Evolutionary conservation across 805 yeast genomes (phyloP), one percentile per base, ranked within the genome.

Genomic region (Hanseniaspora guilliermondii): DNA sequence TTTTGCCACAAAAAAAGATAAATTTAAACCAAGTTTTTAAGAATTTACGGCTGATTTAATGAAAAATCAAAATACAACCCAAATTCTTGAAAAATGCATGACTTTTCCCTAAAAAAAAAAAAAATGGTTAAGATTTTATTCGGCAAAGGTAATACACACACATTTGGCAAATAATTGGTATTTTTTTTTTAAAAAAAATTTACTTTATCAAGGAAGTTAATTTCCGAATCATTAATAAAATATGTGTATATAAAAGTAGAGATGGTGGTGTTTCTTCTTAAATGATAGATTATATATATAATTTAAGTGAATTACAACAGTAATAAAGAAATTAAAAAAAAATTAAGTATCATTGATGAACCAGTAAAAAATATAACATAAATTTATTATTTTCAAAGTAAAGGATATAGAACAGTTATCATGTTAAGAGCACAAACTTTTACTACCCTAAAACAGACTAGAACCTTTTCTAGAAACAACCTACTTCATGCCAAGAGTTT

Each of bases 401-500:
- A 30, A 30, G n/a, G n/a, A 30, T 11, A 30, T 32, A 16, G 14
- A 30, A 19, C 17, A 32, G 14, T 30, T 12, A 47, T 1, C 33
- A 49, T 49, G 53, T 41, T 49, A 49, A 49, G 53, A 30, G 22
- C 53, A 14, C 53, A 40, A 40, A 30, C 53, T 14, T 12, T 35
- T 17, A 22, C 41, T 22, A 41, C 27, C 42, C 41, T 49, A 30
- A 49, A 49, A 32, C 53, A 49, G 41, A 24, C 40, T 12, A 49
- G 53, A 49, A 7, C 22, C 14, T 49, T 49, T 9, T 40, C 53
- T 24, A 32, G 42, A 16, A 49, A 49, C 47, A 49, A 40, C 27
- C 41, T 49, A 11, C 33, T 41, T 6, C 53, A 49, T 41, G 41
- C 53, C 35, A 67, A 78, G 76, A 82, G 96, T 60, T 78, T 93